phyloP scores from a whole-genome alignment of 78 protist genomes.

The slime mould (Dictyostelium discoideum) region DNA sequence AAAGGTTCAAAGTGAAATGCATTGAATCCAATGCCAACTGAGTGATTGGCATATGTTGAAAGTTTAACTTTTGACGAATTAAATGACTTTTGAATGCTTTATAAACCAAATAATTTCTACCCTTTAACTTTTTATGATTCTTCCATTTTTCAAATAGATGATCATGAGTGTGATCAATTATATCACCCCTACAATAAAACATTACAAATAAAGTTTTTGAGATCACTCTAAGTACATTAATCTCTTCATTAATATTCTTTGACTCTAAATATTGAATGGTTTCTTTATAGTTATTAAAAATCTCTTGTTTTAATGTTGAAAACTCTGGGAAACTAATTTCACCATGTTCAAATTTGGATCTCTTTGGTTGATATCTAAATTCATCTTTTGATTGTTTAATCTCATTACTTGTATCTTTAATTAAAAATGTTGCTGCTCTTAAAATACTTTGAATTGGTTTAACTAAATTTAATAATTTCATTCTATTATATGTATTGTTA shows the following conservation, averaged over 20 bases:
- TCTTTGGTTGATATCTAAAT: neutral
- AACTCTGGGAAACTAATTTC: neutral
- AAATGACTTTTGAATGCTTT: slow-evolving; percentile 30
- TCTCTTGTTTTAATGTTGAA: neutral
- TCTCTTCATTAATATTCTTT: slow-evolving; percentile 55
- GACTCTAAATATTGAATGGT: neutral
- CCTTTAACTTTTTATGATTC: neutral
- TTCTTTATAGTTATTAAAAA: neutral
- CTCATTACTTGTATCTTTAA: neutral
- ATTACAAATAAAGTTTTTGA: neutral
- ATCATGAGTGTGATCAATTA: neutral
- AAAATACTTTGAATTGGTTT: slow-evolving; percentile 11
- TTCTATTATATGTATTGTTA: slow-evolving; percentile 10
- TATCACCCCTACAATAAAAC: slow-evolving; percentile 12
- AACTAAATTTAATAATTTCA: neutral
- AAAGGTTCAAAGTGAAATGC: neutral
- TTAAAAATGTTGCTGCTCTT: slow-evolving; percentile 6
- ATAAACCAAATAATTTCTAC: slow-evolving; percentile 39
- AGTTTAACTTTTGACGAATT: neutral
- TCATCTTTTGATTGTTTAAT: neutral
- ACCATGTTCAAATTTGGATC: neutral
- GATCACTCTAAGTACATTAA: slow-evolving; percentile 8
- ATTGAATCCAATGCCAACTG: neutral
- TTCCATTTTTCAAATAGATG: slow-evolving; percentile 42
- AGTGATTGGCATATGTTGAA: neutral